Evolutionary conservation across 805 yeast genomes (phyloP), one percentile per base, ranked within the genome.

Genomic region (Zygosaccharomyces gambellarensis): DNA sequence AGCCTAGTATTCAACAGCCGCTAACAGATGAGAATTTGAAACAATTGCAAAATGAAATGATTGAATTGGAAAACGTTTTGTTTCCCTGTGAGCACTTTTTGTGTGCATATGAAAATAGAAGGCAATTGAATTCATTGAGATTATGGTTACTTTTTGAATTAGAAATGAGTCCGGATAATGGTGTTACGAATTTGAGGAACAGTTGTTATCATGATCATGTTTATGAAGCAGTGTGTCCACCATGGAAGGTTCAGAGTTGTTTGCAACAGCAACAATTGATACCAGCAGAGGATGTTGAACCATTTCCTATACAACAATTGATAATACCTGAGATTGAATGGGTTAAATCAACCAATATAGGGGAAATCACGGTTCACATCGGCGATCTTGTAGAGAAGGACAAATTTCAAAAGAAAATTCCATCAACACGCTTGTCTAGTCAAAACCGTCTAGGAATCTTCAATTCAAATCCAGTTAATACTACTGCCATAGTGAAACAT

Each of bases 71-170:
- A 44, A 47, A 41, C 5, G 43, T 41, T 14, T 31, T 36, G 0
- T 38, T 36, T 9, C 23, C 31, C 4, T 59, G 64, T 39, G 44
- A 45, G 4, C 67, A 63, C 54, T 51, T 39, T n/a, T 46, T 60
- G 12, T 60, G 63, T 34, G 52, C 55, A 23, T 11, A 19, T 4
- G 47, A 50, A 17, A 56, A 54, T 39, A 52, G 57, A 48, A 29
- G n/a, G 9, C 25, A 43, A 6, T 12, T 54, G n/a, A 43, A 45
- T 14, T 32, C 48, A 36, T 49, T 55, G 7, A 54, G 64, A 25
- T 36, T 52, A n/a, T 63, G 67, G 65, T 58, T 66, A 22, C 52
- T 68, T 14, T 65, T 67, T 43, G 71, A 68, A 14, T 45, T 68
- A 36, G 71, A 68, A 45, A 56, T 66, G 62, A 51, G 58, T 12